Conservation (phyloP, 1,284 basidiomycete genomes). For the Ceraceosorus bombacis region DNA sequence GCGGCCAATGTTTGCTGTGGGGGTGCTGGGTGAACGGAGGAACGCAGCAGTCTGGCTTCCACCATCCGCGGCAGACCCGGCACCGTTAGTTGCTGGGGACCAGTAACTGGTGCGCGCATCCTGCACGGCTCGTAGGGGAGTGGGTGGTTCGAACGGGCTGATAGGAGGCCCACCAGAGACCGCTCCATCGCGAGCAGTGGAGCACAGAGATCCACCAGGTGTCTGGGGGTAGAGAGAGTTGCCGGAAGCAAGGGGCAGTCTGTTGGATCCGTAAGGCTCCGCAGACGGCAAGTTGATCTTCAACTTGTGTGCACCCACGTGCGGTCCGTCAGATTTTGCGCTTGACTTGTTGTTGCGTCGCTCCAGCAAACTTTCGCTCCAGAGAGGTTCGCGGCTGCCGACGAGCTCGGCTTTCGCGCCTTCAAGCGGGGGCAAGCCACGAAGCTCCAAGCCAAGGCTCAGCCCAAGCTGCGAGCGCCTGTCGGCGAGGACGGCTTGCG, state of each 20-base stretch:
- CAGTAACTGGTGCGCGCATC: slow-evolving; percentile 1
- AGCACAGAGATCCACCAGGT: slow-evolving; percentile 32
- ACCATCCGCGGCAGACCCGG: neutral
- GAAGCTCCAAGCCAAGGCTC: neutral
- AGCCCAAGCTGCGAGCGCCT: neutral
- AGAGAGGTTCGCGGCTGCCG: neutral
- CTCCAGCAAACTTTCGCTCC: neutral
- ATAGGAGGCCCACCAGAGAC: slow-evolving; percentile 27
- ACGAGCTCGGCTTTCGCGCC: neutral
- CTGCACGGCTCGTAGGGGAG: slow-evolving; percentile 19
- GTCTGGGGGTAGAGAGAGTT: slow-evolving; percentile 22
- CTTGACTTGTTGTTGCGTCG: neutral
- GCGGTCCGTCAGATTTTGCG: slow-evolving; percentile 1
- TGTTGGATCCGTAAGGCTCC: too few relatives aligned
- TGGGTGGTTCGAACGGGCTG: slow-evolving; percentile 41
- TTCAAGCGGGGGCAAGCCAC: neutral
- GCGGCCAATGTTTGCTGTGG: slow-evolving; percentile 10
- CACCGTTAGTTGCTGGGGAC: neutral
- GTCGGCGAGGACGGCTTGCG: neutral
- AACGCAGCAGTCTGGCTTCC: slow-evolving; percentile 3
- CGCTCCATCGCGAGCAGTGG: slow-evolving; percentile 37
- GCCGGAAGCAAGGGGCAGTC: neutral
- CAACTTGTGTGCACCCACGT: neutral
- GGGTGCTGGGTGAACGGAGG: slow-evolving; percentile 12
- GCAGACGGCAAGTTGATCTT: slow-evolving; percentile 12